Percentiles rank a stretch among this genome's conserved stretches.
These are phyloP conservation scores for Dendrobium huoshanense DNA, from an alignment of 106 monocot genomes.

Conservation along the genomic window DNA sequence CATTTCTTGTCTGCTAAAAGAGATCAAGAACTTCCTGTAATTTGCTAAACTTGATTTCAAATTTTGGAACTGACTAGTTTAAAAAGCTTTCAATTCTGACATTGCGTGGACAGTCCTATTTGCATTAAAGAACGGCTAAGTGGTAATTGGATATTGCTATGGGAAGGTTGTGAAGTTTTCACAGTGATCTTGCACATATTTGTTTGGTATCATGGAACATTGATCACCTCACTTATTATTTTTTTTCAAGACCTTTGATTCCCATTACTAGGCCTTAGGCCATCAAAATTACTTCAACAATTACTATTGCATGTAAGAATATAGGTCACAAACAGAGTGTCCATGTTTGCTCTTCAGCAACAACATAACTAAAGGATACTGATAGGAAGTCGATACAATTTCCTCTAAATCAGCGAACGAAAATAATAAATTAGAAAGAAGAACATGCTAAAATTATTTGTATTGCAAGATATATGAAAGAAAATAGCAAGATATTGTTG, in stretches of 20 bases:
- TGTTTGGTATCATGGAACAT: no score
- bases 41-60: not conserved
- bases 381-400: no score
- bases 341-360: not conserved
- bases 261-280: not conserved
- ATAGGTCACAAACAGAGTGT: not conserved
- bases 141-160: not conserved
- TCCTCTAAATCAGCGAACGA: no score
- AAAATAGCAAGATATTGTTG: no score
- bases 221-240: no score
- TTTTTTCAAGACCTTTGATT: no score
- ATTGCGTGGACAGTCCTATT: not conserved
- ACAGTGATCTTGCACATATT: not conserved
- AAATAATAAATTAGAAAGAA: no score
- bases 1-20: slow-evolving; percentile 39
- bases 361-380: not conserved
- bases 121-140: not conserved
- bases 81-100: not conserved
- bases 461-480: no score
- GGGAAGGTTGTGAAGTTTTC: not conserved
- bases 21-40: slow-evolving; percentile 76
- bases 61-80: not conserved
- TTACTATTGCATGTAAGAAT: not conserved
- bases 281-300: not conserved
- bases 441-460: no score